Percentiles rank a stretch among this genome's conserved stretches.
phyloP scores from a whole-genome alignment of 306 rosid species.

The Argentina anserina region DNA sequence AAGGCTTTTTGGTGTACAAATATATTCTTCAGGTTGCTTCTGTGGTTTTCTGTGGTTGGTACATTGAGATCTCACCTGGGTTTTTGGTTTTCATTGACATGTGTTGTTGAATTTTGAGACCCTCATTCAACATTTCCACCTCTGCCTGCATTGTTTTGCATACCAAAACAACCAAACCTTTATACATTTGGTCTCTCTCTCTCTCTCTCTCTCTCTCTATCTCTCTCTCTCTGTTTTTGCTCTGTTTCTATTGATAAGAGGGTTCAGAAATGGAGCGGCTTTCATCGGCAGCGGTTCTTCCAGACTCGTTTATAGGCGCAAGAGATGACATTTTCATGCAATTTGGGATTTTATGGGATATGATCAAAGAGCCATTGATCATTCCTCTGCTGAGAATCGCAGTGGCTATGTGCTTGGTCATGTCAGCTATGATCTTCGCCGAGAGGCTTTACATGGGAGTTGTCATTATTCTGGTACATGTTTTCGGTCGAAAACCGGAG shows the following conservation, averaged over 20 bases:
- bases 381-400: constrained; percentile 54
- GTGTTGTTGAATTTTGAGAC: constrained; percentile 27
- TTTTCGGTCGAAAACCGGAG: constrained; percentile 61
- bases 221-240: constrained; percentile 11
- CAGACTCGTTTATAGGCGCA: constrained; percentile 43
- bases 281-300: constrained; percentile 37
- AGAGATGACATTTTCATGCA: constrained; percentile 49
- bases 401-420: constrained; percentile 50
- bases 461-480: constrained; percentile 48
- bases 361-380: constrained; percentile 58
- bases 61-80: constrained; percentile 35
- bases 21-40: constrained; percentile 21
- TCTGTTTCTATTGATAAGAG: constrained; percentile 12
- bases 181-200: not conserved
- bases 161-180: constrained; percentile 41
- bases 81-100: constrained; percentile 22
- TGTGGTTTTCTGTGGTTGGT: constrained; percentile 11
- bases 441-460: constrained; percentile 78
- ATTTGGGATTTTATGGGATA: constrained; percentile 46
- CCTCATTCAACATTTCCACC: constrained; percentile 46
- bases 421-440: constrained; percentile 66
- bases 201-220: constrained; percentile 14
- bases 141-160: constrained; percentile 36
- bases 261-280: constrained; percentile 49
- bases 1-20: not conserved